These are phyloP conservation scores for Taphrina sp. DNA, from an alignment of 1,139 yeast species.

Conservation along the genomic window DNA sequence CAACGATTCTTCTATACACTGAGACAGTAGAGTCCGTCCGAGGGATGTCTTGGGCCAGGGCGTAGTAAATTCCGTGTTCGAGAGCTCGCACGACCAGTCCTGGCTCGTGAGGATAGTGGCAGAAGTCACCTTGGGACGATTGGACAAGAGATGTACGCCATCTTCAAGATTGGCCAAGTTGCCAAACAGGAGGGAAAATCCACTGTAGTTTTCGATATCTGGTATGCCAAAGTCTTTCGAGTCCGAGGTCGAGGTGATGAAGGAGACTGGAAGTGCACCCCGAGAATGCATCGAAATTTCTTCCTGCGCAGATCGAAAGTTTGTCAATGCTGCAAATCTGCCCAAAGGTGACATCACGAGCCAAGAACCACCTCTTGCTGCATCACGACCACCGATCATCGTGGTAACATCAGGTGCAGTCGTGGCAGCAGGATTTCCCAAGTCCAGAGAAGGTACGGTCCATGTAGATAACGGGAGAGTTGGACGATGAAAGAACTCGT, in stretches of 20 bases:
- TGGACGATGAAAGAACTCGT: constrained; percentile 73
- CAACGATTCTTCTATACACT: constrained; percentile 46
- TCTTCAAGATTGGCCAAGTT: constrained; percentile 43
- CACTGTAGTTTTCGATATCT: constrained; percentile 53
- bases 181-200: constrained; percentile 81
- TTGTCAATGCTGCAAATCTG: constrained; percentile 69
- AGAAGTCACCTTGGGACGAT: too few relatives aligned
- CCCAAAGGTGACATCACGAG: constrained; percentile 68
- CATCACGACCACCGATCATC: constrained; percentile 68
- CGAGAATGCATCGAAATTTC: constrained; percentile 52
- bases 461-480: constrained; percentile 63
- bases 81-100: constrained; percentile 51
- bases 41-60: constrained; percentile 72
- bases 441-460: too few relatives aligned
- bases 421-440: too few relatives aligned
- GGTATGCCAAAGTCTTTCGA: constrained; percentile 51
- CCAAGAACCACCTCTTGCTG: constrained; percentile 90
- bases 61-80: constrained; percentile 59
- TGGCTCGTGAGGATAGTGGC: constrained; percentile 6
- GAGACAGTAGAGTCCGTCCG: constrained; percentile 53
- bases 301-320: constrained; percentile 50
- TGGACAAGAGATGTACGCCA: constrained; percentile 44
- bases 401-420: too few relatives aligned
- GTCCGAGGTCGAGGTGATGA: constrained; percentile 45
- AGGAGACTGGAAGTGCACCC: constrained; percentile 72